Evolutionary conservation across 805 yeast genomes (phyloP).

Genomic region (Candida ortonii): DNA sequence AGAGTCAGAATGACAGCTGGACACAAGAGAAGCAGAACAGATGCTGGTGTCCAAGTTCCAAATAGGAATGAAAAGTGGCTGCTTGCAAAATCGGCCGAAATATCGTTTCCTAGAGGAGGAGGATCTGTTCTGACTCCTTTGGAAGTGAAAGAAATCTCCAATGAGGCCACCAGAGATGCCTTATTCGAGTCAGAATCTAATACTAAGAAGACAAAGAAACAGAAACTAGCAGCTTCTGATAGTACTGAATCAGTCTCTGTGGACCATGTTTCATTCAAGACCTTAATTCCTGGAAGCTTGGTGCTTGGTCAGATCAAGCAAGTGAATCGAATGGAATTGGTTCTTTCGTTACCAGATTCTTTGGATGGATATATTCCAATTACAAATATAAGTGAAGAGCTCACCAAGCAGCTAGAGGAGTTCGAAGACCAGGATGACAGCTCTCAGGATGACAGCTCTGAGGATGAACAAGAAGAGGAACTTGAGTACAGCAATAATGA

Average conservation of each 20-base stretch:
- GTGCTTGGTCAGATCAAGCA: conserved; percentile 74
- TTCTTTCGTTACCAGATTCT: conserved; percentile 75
- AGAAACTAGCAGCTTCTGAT: conserved; percentile 28
- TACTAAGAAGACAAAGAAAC: conserved; percentile 29
- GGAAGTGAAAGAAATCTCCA: conserved; percentile 88
- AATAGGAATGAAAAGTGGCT: conserved; percentile 25
- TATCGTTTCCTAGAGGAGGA: conserved; percentile 95
- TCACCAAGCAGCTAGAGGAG: conserved; percentile 56
- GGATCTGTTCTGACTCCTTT: conserved; percentile 79
- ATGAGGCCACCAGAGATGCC: conserved; percentile 88
- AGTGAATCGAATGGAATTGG: conserved; percentile 60
- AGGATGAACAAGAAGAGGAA: too few relatives aligned
- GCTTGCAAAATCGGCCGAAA: conserved; percentile 38
- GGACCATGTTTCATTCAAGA: conserved; percentile 61
- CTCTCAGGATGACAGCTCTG: conserved; percentile 28
- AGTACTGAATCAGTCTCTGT: conserved; percentile 41
- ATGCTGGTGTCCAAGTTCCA: conserved; percentile 29
- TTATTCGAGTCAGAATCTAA: conserved; percentile 47
- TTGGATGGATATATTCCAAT: conserved; percentile 76
- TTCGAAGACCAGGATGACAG: conserved; percentile 49
- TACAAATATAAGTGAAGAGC: conserved; percentile 63
- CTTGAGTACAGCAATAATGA: conserved; percentile 32
- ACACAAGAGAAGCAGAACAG: conserved; percentile 50
- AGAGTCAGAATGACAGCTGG: conserved; percentile 4
- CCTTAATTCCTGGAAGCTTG: conserved; percentile 64